These are phyloP conservation scores for Magnusiomyces sp. DNA, from an alignment of 1,139 yeast genomes.

Conservation along the genomic window DNA sequence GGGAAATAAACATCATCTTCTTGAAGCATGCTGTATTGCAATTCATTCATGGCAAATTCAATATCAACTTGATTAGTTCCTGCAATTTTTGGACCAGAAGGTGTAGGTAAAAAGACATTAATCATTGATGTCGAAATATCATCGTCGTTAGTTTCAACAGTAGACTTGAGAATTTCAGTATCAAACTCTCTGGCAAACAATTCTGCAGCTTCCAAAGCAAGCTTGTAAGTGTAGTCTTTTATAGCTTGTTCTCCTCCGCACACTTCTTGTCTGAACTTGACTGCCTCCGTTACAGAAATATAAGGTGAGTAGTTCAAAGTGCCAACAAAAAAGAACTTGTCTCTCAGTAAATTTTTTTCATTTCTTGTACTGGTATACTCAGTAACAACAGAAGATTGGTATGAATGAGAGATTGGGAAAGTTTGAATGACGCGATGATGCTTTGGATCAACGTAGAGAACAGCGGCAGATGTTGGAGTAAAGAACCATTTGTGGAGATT, in stretches of 20 bases:
- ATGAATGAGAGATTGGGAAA: conserved; percentile 43
- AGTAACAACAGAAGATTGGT: conserved; percentile 13
- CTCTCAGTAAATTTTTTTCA: conserved; percentile 17
- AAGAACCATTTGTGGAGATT: conserved; percentile 67
- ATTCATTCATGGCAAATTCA: conserved; percentile 8
- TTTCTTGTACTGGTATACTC: conserved; percentile 6
- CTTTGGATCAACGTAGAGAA: conserved; percentile 48
- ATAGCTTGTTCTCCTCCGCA: conserved; percentile 60
- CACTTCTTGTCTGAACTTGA: conserved; percentile 42
- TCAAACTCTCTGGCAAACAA: conserved; percentile 31
- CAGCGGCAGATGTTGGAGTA: conserved; percentile 52
- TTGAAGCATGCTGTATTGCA: conserved; percentile 18
- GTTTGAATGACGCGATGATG: conserved; percentile 48
- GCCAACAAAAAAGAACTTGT: conserved; percentile 33
- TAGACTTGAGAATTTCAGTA: conserved; percentile 34
- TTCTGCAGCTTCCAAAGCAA: conserved; percentile 40
- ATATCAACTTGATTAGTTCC: not conserved
- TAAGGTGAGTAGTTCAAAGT: conserved; percentile 33
- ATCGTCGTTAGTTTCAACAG: conserved; percentile 22
- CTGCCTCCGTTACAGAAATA: conserved; percentile 36
- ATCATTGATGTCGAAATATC: conserved; percentile 37
- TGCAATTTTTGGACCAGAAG: conserved; percentile 10
- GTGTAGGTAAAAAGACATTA: conserved; percentile 39
- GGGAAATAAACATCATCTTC: conserved; percentile 43
- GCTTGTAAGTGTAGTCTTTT: conserved; percentile 38